Base-by-base conservation (phyloP, 2,329 filamentous ascomycete genomes). In the Trichoderma pleuroti region DNA sequence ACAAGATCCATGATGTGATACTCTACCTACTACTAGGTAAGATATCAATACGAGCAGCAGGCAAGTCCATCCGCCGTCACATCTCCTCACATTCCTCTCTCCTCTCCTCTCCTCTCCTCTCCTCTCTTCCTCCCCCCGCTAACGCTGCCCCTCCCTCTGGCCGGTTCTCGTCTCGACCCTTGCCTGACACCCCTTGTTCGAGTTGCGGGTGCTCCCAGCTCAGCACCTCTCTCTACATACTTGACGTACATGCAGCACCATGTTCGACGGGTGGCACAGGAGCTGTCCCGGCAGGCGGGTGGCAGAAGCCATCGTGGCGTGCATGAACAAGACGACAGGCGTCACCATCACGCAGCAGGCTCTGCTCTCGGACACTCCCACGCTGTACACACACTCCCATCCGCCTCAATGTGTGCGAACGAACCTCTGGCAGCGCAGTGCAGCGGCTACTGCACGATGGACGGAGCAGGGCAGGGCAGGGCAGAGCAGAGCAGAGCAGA, bases 401-500 rank as follows among this genome's bases (percentile, higher is more conserved):
- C 2, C 21, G 21, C 46, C n/a, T n/a, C n/a, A n/a, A n/a, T 42
- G 21, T 52, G 46, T 52, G 46, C 21, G n/a, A 52, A 21, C 46
- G n/a, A 52, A 52, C 46, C 39, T 42, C 39, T 21, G 46, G 21
- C 46, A 52, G 46, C 39, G 26, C 28, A 52, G 46, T 56, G 26
- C 28, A 28, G 63, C 32, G 21, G 39, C 39, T n/a, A 28, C 26
- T 28, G 39, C 39, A 24, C 26, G 24, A 39, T 36, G 46, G 28
- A 57, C 63, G 32, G 42, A 65, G 46, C 62, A 49, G 42, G 59
- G 64, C 52, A 57, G n/a, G n/a, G n/a, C n/a, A n/a, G n/a, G n/a
- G n/a, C n/a, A n/a, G n/a, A n/a, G n/a, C n/a, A n/a, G n/a, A n/a
- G n/a, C n/a, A n/a, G n/a, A n/a, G n/a, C 62, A 49, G 42, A 67